These are phyloP conservation scores for Sporothrix pallida DNA, from an alignment of 2,329 filamentous ascomycete genomes.

Conservation along the genomic window DNA sequence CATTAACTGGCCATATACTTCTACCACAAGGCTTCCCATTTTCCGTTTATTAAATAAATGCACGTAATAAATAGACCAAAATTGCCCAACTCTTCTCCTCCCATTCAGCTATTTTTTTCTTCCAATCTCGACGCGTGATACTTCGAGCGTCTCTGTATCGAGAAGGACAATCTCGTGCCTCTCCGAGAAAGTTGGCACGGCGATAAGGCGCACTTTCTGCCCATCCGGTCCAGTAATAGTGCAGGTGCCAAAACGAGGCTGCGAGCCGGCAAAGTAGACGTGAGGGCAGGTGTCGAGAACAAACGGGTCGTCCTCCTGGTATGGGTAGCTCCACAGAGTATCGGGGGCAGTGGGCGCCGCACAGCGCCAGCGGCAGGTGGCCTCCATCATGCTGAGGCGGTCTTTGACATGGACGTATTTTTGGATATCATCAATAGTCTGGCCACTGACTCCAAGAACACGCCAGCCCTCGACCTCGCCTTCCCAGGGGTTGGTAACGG, in stretches of 20 bases:
- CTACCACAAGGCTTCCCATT: background rate
- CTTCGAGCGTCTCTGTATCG: constrained; percentile 83
- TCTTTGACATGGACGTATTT: constrained; percentile 85
- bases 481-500: constrained; percentile 91
- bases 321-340: constrained; percentile 95
- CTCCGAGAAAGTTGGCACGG: constrained; percentile 79
- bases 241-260: constrained; percentile 76
- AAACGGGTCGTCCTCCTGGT: constrained; percentile 91
- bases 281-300: constrained; percentile 86
- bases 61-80: background rate
- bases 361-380: constrained; percentile 89
- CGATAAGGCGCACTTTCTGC: constrained; percentile 77
- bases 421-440: constrained; percentile 92
- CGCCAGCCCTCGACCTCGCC: constrained; percentile 90
- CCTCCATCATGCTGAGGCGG: constrained; percentile 87
- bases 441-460: constrained; percentile 83
- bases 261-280: constrained; percentile 87
- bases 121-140: constrained; percentile 68
- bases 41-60: background rate
- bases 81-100: background rate
- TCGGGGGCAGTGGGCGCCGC: constrained; percentile 93
- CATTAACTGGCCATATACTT: background rate
- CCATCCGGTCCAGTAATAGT: constrained; percentile 70
- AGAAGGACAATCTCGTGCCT: constrained; percentile 82
- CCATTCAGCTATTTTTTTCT: constrained; percentile 1